These are phyloP conservation scores for Pseudogymnoascus sp. DNA, from an alignment of 2,329 filamentous ascomycete genomes.

Conservation along the genomic window DNA sequence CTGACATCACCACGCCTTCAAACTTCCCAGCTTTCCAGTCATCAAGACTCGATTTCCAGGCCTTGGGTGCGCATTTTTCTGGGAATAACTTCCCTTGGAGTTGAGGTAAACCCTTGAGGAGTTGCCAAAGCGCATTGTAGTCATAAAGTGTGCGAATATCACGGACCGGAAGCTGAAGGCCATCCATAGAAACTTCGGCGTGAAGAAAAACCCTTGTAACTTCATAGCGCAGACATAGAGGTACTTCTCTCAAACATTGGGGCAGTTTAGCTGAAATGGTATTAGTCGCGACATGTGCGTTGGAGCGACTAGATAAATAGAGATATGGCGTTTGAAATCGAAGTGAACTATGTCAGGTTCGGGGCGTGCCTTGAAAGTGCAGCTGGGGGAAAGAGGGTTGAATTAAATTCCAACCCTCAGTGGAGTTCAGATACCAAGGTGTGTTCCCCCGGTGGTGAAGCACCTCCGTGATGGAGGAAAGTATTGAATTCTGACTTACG, in stretches of 20 bases:
- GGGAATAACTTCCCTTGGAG: slow-evolving; percentile 42
- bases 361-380: background rate
- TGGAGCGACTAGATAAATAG: background rate
- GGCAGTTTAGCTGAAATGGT: slow-evolving; percentile 19
- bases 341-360: background rate
- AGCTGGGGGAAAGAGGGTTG: background rate
- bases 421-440: background rate
- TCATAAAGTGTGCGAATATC: slow-evolving; percentile 21
- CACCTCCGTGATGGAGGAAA: background rate
- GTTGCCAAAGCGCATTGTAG: slow-evolving; percentile 36
- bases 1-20: slow-evolving; percentile 37
- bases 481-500: slow-evolving; percentile 13
- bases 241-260: slow-evolving; percentile 12
- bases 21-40: slow-evolving; percentile 26
- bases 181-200: slow-evolving; percentile 17
- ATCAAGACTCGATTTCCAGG: slow-evolving; percentile 33
- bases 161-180: slow-evolving; percentile 1
- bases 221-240: slow-evolving; percentile 24
- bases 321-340: background rate
- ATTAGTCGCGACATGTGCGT: background rate
- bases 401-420: background rate
- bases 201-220: slow-evolving; percentile 25
- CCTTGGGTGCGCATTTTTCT: slow-evolving; percentile 33
- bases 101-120: slow-evolving; percentile 31
- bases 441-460: too few relatives aligned